Conservation (phyloP, 2,329 filamentous ascomycete species). For the Nigrospora sphaerica region DNA sequence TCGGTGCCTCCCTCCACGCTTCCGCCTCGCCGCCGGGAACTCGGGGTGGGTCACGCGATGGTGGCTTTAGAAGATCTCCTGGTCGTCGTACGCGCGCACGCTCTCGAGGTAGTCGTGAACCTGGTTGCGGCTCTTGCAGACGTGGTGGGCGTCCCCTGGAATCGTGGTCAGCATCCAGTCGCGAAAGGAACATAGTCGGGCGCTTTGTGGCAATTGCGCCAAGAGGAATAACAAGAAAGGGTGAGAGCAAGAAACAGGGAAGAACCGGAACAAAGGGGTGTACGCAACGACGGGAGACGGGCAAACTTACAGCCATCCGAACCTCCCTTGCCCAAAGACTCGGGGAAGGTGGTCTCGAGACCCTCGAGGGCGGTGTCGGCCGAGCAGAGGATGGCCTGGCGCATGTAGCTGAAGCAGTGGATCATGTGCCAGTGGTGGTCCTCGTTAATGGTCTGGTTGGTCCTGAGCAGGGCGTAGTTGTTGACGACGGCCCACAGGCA, state of each 20-base stretch:
- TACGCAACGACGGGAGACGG: not conserved
- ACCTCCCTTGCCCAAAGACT: conserved; percentile 30
- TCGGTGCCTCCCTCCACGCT: too few relatives aligned
- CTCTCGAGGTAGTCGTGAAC: conserved; percentile 34
- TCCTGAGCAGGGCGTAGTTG: conserved; percentile 33
- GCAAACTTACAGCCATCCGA: conserved; percentile 37
- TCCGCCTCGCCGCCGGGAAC: too few relatives aligned
- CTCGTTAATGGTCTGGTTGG: conserved; percentile 29
- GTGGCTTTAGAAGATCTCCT: conserved; percentile 29
- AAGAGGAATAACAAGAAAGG: too few relatives aligned
- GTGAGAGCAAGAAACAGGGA: not conserved
- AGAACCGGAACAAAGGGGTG: not conserved
- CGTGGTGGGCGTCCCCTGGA: conserved; percentile 11
- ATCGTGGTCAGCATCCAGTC: not conserved
- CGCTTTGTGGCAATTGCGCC: too few relatives aligned
- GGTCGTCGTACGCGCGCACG: conserved; percentile 36
- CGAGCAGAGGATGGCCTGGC: conserved; percentile 38
- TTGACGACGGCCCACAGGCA: conserved; percentile 35
- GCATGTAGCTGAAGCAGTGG: conserved; percentile 41
- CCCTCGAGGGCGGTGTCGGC: conserved; percentile 39
- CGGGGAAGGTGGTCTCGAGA: conserved; percentile 37
- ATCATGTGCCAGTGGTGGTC: conserved; percentile 41
- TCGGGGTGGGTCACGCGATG: too few relatives aligned
- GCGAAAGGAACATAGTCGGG: not conserved
- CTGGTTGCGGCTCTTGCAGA: conserved; percentile 35